Percentiles rank a stretch among this genome's conserved stretches.
Conservation (phyloP, 1,139 yeast species). For the Geotrichum restrictum region DNA sequence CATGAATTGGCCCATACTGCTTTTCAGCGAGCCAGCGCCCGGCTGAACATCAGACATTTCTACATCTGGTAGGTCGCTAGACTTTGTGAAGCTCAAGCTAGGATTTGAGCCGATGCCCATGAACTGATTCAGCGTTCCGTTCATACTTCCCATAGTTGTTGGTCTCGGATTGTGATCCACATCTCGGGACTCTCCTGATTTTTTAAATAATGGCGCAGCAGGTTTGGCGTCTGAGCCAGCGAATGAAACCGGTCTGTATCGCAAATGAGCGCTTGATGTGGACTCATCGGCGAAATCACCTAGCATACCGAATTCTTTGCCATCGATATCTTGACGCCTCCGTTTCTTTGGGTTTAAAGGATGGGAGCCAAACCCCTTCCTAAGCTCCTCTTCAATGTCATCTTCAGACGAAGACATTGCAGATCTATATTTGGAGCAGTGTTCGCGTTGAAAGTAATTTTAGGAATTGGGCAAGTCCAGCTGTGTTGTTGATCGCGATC, state of each 20-base stretch:
- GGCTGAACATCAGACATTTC: not conserved
- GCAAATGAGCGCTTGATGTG: not conserved
- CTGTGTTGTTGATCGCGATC: no score
- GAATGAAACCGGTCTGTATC: constrained; percentile 17
- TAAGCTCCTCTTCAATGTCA: constrained; percentile 11
- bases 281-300: constrained; percentile 15
- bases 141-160: not conserved
- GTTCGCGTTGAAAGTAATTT: not conserved
- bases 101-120: constrained; percentile 3
- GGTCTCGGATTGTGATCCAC: not conserved
- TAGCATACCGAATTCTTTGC: constrained; percentile 18
- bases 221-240: not conserved
- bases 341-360: not conserved
- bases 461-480: not conserved
- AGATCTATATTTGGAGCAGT: not conserved
- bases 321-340: constrained; percentile 10
- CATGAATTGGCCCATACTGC: not conserved
- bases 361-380: constrained; percentile 8
- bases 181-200: not conserved
- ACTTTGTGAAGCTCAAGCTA: constrained; percentile 3
- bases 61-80: not conserved
- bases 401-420: constrained; percentile 14
- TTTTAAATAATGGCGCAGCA: not conserved
- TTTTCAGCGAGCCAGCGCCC: not conserved
- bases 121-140: not conserved